phyloP scores from a whole-genome alignment of 1,139 yeast genomes.

The Suhomyces choctaworum region DNA sequence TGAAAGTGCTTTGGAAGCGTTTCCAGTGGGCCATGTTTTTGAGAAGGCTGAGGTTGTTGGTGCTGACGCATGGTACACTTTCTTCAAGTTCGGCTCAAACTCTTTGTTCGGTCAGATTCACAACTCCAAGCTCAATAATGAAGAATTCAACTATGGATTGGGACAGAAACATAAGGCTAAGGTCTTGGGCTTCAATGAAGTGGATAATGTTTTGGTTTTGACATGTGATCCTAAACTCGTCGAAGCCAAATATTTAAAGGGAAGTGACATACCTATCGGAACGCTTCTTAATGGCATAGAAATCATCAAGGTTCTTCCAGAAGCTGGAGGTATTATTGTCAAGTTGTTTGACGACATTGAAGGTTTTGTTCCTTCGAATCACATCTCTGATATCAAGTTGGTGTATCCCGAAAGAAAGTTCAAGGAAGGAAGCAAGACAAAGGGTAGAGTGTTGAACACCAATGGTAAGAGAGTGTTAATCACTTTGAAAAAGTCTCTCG shows the following conservation, averaged over 20 bases:
- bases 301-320: constrained; percentile 64
- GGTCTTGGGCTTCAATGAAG: constrained; percentile 63
- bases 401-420: constrained; percentile 90
- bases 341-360: constrained; percentile 65
- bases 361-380: constrained; percentile 73
- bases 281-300: constrained; percentile 56
- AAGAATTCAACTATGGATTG: constrained; percentile 52
- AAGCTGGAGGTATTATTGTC: constrained; percentile 63
- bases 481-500: constrained; percentile 82
- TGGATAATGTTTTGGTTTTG: constrained; percentile 67
- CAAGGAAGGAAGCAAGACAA: constrained; percentile 78
- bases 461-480: constrained; percentile 49
- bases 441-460: constrained; percentile 60
- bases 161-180: constrained; percentile 78
- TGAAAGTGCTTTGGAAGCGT: constrained; percentile 56
- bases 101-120: constrained; percentile 66
- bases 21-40: constrained; percentile 74
- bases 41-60: constrained; percentile 61
- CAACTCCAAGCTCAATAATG: constrained; percentile 63
- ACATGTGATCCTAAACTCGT: constrained; percentile 68
- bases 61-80: constrained; percentile 55
- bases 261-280: constrained; percentile 77
- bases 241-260: constrained; percentile 61
- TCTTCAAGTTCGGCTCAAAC: constrained; percentile 59
- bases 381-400: constrained; percentile 81